phyloP scores from a whole-genome alignment of 225 moss, liverwort and hornwort species.

The Sphagnum contortum region DNA sequence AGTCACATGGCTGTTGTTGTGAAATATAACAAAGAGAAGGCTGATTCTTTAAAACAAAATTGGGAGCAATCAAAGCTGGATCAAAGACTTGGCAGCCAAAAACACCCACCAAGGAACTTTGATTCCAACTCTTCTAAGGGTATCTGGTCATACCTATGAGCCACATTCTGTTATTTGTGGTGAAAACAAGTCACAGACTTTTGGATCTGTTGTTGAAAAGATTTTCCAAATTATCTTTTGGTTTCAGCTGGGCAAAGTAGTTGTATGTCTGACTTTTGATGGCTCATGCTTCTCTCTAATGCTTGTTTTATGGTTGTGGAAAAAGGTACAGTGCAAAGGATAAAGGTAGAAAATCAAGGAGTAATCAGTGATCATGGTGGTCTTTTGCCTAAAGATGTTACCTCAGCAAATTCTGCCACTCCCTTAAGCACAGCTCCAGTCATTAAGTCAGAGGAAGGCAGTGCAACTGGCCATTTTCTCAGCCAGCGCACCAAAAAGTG shows the following conservation, averaged over 20 bases:
- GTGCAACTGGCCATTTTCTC: conserved; percentile 13
- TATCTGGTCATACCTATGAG: too few species aligned
- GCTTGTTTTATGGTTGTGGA: background rate
- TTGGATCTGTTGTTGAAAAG: too few species aligned
- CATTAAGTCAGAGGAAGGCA: conserved; percentile 15
- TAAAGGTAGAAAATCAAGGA: background rate
- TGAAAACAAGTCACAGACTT: too few species aligned
- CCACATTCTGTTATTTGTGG: too few species aligned
- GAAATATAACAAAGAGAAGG: conserved; percentile 47
- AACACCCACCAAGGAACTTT: conserved; percentile 5
- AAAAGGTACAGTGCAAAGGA: background rate
- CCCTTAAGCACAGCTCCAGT: conserved; percentile 1
- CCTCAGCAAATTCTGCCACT: background rate
- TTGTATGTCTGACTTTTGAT: conserved; percentile 9
- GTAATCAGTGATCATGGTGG: conserved; percentile 9
- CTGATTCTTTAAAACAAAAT: conserved; percentile 12
- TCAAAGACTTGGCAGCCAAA: conserved; percentile 18
- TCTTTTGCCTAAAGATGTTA: conserved; percentile 5
- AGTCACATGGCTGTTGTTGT: conserved; percentile 97
- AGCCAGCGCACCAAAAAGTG: conserved; percentile 30
- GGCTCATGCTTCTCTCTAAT: conserved; percentile 6
- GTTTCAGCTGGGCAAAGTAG: conserved; percentile 13
- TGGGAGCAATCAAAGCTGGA: conserved; percentile 18
- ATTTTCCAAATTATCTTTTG: too few species aligned
- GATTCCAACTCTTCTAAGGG: background rate